Evolutionary conservation across 2,329 filamentous ascomycete species (phyloP).

Genomic region (Parastagonospora avenae): DNA sequence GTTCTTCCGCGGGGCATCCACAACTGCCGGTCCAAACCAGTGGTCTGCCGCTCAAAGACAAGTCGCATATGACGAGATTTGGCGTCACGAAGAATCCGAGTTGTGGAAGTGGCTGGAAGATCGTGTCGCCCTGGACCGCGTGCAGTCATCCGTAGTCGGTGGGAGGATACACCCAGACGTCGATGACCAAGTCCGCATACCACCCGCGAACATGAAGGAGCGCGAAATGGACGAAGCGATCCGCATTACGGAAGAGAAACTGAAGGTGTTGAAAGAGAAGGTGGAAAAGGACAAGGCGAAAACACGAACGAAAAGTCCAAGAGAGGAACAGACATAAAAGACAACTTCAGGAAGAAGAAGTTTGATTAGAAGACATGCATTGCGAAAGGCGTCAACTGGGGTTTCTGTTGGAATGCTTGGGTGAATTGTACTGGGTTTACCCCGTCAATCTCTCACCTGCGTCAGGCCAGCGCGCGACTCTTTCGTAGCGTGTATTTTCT

Average conservation of each 20-base stretch:
- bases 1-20: slow-evolving; percentile 44
- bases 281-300: slow-evolving; percentile 49
- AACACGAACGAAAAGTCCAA: slow-evolving; percentile 23
- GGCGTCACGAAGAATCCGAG: slow-evolving; percentile 84
- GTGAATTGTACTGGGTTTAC: not conserved
- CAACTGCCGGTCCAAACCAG: slow-evolving; percentile 34
- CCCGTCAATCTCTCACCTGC: not conserved
- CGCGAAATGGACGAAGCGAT: slow-evolving; percentile 81
- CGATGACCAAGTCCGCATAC: slow-evolving; percentile 59
- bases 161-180: slow-evolving; percentile 33
- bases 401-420: slow-evolving; percentile 1
- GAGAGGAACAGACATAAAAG: slow-evolving; percentile 21
- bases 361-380: slow-evolving; percentile 1
- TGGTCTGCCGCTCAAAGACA: slow-evolving; percentile 66
- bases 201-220: slow-evolving; percentile 65
- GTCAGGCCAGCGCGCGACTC: not conserved
- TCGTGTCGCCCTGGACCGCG: slow-evolving; percentile 72
- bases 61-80: slow-evolving; percentile 90
- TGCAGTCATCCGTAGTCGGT: slow-evolving; percentile 31
- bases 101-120: slow-evolving; percentile 95
- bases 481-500: not conserved
- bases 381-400: slow-evolving; percentile 2
- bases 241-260: slow-evolving; percentile 81
- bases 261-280: slow-evolving; percentile 76
- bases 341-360: not conserved